Evolutionary conservation across 164 flowering plant genomes (phyloP).

Genomic region (Kingdonia uniflora): DNA sequence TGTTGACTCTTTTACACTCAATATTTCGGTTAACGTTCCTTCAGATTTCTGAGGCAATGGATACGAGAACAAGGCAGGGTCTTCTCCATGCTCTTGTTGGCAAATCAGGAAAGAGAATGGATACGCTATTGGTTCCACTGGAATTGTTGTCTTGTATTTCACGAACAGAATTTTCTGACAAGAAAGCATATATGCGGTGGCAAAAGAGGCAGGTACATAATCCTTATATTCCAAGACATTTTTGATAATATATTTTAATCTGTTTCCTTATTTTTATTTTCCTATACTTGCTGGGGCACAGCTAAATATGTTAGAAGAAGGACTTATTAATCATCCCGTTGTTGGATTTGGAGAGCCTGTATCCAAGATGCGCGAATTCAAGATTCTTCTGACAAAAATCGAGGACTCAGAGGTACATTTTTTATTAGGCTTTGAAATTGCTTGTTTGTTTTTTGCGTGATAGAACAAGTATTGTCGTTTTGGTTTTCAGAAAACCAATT

Average conservation of each 20-base stretch:
- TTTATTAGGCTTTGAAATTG: too few relatives aligned
- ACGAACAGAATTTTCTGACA: conserved; percentile 88
- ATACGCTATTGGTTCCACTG: conserved; percentile 78
- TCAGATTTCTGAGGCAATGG: conserved; percentile 93
- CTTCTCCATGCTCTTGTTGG: conserved; percentile 82
- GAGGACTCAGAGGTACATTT: conserved; percentile 98
- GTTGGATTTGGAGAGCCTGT: conserved; percentile 92
- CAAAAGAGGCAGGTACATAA: conserved; percentile 89
- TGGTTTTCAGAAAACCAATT: too few relatives aligned
- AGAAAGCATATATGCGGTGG: conserved; percentile 85
- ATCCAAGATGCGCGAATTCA: conserved; percentile 61
- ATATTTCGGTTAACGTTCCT: neutral
- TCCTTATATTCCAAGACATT: neutral
- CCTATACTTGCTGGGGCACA: conserved; percentile 22
- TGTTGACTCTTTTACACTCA: neutral
- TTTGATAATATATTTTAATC: neutral
- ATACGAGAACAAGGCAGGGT: conserved; percentile 83
- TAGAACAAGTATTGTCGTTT: too few relatives aligned
- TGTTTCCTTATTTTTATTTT: neutral
- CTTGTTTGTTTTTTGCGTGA: too few relatives aligned
- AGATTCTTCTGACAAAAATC: conserved; percentile 66
- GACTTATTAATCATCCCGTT: conserved; percentile 82
- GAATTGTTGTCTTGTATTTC: conserved; percentile 87
- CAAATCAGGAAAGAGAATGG: conserved; percentile 97
- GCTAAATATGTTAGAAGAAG: conserved; percentile 93